A percentile compares a stretch with the other conserved stretches of the same genome.
Conservation (phyloP, 1,139 yeast species). For the Geotrichum aggregatum region DNA sequence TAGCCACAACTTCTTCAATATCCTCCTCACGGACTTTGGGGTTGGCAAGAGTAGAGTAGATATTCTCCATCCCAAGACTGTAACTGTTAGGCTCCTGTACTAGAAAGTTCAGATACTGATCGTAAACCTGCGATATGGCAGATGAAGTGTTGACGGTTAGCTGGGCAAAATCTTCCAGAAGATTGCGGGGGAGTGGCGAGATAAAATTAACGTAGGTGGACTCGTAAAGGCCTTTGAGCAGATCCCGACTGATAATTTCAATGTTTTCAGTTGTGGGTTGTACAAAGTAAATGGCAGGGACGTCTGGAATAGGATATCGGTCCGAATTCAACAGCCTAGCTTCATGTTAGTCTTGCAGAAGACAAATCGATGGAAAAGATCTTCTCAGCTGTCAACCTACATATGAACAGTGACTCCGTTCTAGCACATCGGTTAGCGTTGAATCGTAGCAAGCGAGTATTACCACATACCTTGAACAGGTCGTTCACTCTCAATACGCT, state of each 20-base stretch:
- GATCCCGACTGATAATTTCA: constrained; percentile 61
- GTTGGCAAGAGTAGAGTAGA: constrained; percentile 65
- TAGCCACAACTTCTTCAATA: constrained; percentile 64
- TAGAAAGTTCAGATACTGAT: constrained; percentile 84
- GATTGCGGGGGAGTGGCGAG: constrained; percentile 66
- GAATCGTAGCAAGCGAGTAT: constrained; percentile 78
- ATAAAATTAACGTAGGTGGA: constrained; percentile 82
- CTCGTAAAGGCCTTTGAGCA: constrained; percentile 70
- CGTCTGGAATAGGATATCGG: constrained; percentile 82
- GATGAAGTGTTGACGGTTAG: constrained; percentile 65
- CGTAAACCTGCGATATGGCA: constrained; percentile 80
- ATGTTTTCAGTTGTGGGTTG: constrained; percentile 82
- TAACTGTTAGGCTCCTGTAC: constrained; percentile 92
- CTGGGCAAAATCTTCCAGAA: constrained; percentile 85
- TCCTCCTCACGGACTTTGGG: constrained; percentile 70
- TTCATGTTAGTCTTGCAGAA: neutral
- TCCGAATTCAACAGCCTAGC: constrained; percentile 51
- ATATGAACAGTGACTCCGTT: constrained; percentile 91
- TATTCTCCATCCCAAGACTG: constrained; percentile 63
- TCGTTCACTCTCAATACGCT: constrained; percentile 89
- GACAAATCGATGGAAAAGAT: constrained; percentile 6
- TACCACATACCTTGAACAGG: constrained; percentile 47
- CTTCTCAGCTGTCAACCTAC: constrained; percentile 10
- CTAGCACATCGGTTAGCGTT: constrained; percentile 72
- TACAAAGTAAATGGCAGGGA: constrained; percentile 87